Base-by-base conservation (phyloP, 305 asterid species). In the Fraxinus floribunda region DNA sequence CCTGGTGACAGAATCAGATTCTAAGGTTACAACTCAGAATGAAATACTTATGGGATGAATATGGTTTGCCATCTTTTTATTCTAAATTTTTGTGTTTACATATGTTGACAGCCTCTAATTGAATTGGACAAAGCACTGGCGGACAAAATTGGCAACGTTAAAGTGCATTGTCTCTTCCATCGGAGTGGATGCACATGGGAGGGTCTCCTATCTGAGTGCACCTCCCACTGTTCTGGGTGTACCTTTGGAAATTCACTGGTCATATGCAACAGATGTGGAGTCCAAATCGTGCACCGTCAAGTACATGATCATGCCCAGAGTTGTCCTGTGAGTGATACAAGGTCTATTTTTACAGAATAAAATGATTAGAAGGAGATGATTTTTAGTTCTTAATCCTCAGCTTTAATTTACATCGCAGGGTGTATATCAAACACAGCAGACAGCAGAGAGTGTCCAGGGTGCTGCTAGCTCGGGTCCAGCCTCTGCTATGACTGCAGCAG, bases 131-230 rank as follows among this genome's bases (percentile, higher is more conserved):
- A 89, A 86, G 84, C 87, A 38, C 89, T 93, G 76, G 94, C 97
- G 7, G 98, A 94, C 85, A 92, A 80, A 75, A 88, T 95, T 77
- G 97, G 98, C 81, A 93, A 91, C 77, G 96, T 95, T 72, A 91
- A 88, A 87, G 98, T 95, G 74, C 98, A 86, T 34, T 95, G 98
- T 86, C 93, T 93, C 75, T 95, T 83, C 89, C 94, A 90, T 80
- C 87, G 93, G 76, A 95, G 98, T 87, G 98, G 99, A 80, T 95
- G 99, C 88, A 77, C 94, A 22, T 95, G 99, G 99, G 97, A 94
- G 88, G 98, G 99, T 32, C 70, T 88, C 39, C 82, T 95, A n/a
- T 86, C 94, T 34, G 98, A 95, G 62, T 89, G 97, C 78, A 78
- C 91, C 46, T 85, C 92, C 62, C 99, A 95, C 83, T 94, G 97